These are phyloP conservation scores for Venturia nashicola DNA, from an alignment of 2,329 filamentous ascomycete species.

Conservation along the genomic window DNA sequence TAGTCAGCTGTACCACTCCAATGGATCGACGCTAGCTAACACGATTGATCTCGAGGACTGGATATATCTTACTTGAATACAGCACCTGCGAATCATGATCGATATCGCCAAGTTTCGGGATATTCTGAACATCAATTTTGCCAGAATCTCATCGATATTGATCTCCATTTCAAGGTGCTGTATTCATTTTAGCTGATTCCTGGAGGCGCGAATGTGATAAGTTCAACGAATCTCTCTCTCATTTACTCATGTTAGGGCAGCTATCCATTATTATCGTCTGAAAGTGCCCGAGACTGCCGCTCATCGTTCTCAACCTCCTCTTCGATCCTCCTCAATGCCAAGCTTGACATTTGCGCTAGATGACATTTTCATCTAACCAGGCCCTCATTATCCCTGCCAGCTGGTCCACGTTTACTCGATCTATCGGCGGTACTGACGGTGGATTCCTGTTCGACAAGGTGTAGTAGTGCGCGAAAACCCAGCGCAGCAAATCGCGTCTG, in stretches of 20 bases:
- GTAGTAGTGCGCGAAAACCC: slow-evolving; percentile 8
- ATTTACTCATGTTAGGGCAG: background rate
- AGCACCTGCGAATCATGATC: too few species aligned
- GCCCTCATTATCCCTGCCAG: background rate
- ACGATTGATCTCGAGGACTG: too few species aligned
- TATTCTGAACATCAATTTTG: too few species aligned
- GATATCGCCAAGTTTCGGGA: too few species aligned
- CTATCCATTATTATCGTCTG: background rate
- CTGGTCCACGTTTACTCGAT: background rate
- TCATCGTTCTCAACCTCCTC: background rate
- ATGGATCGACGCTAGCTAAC: too few species aligned
- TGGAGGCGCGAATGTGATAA: too few species aligned
- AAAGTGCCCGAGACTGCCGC: background rate
- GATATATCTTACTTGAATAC: too few species aligned
- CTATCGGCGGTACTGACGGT: background rate
- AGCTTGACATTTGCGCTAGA: background rate
- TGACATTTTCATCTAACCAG: background rate
- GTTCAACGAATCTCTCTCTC: too few species aligned
- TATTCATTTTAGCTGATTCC: too few species aligned
- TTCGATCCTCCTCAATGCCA: background rate
- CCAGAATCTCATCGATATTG: too few species aligned
- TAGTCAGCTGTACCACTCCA: too few species aligned
- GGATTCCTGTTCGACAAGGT: slow-evolving; percentile 1
- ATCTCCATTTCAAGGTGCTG: too few species aligned
- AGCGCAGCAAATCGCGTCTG: background rate